Base-by-base conservation (phyloP, 805 yeast species). In the Kluyveromyces lactis region DNA sequence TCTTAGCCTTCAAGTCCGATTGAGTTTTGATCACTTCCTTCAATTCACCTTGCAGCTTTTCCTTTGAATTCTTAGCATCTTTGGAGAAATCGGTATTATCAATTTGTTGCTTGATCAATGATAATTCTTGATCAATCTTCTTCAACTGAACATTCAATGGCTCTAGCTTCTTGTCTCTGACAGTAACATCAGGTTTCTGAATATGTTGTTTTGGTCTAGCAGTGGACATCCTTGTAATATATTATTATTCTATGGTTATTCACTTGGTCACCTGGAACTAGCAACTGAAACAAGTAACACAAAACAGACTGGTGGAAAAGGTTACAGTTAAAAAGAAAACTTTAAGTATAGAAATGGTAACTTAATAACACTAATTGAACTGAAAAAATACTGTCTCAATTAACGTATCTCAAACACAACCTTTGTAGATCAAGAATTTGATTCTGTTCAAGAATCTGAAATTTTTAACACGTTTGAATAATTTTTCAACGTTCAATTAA, bases 151-250 rank as follows among this genome's bases (percentile, higher is more conserved):
- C 69, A 45, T 75, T 73, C 49, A 81, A 62, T 44, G 66, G 67
- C 27, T 69, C 73, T 45, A 81, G 55, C 48, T 73, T 69, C 45
- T 69, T 72, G 58, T 82, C 83, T 63, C 79, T 71, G 40, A 68
- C 77, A 44, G 71, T 65, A 52, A 71, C 75, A 62, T 84, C 92
- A 35, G 94, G 94, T 55, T 81, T 77, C 62, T 82, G 82, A 63
- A 81, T 73, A 15, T 27, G 30, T 17, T 34, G 37, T 26, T 18
- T 34, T 34, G 37, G 37, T 17, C 21, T 34, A 4, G 30, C 30
- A 11, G 12, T 11, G 18, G 37, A 34, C 37, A 26, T 26, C 30
- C 10, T 32, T 12, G 12, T 27, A n/a, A 7, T 7, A 5, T 7
- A 27, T 6, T 21, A 6, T 21, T 6, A 21, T 21, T 21, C 24